These are phyloP conservation scores for Coleophoma eucalyptorum DNA, from an alignment of 2,329 filamentous ascomycete genomes.

Conservation along the genomic window DNA sequence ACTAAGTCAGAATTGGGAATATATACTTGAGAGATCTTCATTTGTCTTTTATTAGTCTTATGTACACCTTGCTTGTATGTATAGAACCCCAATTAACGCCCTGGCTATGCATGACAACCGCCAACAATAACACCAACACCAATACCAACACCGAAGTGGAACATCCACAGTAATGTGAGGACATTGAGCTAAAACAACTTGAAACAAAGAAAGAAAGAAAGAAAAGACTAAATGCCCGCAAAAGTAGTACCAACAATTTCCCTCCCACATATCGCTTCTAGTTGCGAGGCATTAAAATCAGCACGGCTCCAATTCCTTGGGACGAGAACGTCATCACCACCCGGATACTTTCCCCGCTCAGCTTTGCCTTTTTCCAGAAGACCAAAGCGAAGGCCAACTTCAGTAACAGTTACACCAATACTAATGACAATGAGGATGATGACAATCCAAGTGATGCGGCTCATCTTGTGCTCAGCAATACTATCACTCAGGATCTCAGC, in stretches of 20 bases:
- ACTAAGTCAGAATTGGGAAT: no score
- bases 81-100: no score
- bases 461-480: conserved; percentile 94
- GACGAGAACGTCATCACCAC: neutral
- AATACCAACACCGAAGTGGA: no score
- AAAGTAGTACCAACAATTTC: conserved; percentile 18
- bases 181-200: no score
- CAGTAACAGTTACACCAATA: conserved; percentile 85
- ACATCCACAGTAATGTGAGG: no score
- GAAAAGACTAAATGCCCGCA: conserved; percentile 4
- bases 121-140: no score
- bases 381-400: conserved; percentile 82
- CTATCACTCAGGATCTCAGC: conserved; percentile 92
- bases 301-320: conserved; percentile 19
- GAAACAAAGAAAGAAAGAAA: no score
- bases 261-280: conserved; percentile 25
- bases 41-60: no score
- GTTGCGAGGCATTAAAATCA: conserved; percentile 21
- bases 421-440: conserved; percentile 89
- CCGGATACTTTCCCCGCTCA: neutral
- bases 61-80: no score
- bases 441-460: conserved; percentile 94
- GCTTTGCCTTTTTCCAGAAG: conserved; percentile 50
- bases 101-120: no score
- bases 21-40: no score